Conservation (phyloP, 2,329 filamentous ascomycete genomes). For the Stagonosporopsis rhizophila region DNA sequence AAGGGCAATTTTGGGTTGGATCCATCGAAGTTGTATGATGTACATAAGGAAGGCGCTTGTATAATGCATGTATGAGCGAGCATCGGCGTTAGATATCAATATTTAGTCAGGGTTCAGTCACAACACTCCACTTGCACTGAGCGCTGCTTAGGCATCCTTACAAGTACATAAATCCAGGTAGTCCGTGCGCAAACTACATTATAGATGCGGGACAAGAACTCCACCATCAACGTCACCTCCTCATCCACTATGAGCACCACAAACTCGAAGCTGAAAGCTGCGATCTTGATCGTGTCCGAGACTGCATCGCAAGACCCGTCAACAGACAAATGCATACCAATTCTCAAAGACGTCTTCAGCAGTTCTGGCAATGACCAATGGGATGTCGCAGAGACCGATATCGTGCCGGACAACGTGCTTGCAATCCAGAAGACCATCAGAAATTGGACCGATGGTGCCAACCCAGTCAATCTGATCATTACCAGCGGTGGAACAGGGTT, state of each 20-base stretch:
- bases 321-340: slow-evolving; percentile 74
- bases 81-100: slow-evolving; percentile 36
- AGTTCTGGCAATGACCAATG: slow-evolving; percentile 73
- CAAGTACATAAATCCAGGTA: slow-evolving; percentile 17
- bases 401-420: slow-evolving; percentile 78
- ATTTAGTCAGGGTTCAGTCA: slow-evolving; percentile 15
- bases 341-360: slow-evolving; percentile 73
- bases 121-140: not conserved
- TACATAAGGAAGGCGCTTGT: slow-evolving; percentile 44
- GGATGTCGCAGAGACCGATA: slow-evolving; percentile 71
- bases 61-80: slow-evolving; percentile 49
- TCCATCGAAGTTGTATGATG: slow-evolving; percentile 33
- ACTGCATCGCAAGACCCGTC: slow-evolving; percentile 82
- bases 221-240: slow-evolving; percentile 25
- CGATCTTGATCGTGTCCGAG: slow-evolving; percentile 87
- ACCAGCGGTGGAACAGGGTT: slow-evolving; percentile 96
- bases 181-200: slow-evolving; percentile 28
- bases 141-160: slow-evolving; percentile 4
- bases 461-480: slow-evolving; percentile 74
- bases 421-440: slow-evolving; percentile 78
- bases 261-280: slow-evolving; percentile 67
- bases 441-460: slow-evolving; percentile 73
- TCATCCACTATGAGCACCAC: slow-evolving; percentile 37
- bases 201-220: slow-evolving; percentile 28
- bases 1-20: slow-evolving; percentile 3